A percentile compares a stretch with the other conserved stretches of the same genome.
Conservation (phyloP, 345 rosid genomes). For the Physaria fendleri region DNA sequence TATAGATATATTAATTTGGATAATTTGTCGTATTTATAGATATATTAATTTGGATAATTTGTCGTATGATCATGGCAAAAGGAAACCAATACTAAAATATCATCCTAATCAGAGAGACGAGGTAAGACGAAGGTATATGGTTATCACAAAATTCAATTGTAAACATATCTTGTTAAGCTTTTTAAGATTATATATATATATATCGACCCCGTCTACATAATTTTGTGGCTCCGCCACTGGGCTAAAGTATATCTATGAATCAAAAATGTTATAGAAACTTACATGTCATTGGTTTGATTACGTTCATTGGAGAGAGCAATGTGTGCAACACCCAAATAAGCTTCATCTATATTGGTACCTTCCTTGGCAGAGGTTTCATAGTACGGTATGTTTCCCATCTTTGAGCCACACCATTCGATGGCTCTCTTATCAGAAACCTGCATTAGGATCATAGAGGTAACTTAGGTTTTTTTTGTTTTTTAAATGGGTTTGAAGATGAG, state of each 20-base stretch:
- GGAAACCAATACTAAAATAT: too few relatives aligned
- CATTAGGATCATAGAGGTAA: not conserved
- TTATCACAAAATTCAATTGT: too few relatives aligned
- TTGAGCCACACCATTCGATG: conserved; percentile 65
- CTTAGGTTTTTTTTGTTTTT: not conserved
- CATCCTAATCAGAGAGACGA: too few relatives aligned
- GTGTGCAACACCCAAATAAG: conserved; percentile 59
- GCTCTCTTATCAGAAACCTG: conserved; percentile 73
- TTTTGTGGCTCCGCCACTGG: too few relatives aligned
- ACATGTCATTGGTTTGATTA: conserved; percentile 44
- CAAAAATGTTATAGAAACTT: conserved; percentile 9
- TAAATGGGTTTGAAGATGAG: not conserved
- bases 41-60: too few relatives aligned
- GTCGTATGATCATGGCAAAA: too few relatives aligned
- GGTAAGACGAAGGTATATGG: too few relatives aligned
- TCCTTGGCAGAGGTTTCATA: conserved; percentile 86
- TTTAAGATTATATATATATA: too few relatives aligned
- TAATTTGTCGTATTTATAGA: too few relatives aligned
- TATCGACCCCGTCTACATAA: too few relatives aligned
- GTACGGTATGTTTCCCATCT: conserved; percentile 55
- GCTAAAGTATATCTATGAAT: not conserved
- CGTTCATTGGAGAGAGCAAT: conserved; percentile 50
- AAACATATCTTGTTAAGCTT: too few relatives aligned
- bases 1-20: too few relatives aligned
- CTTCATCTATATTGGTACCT: conserved; percentile 63